Evolutionary conservation across 805 yeast species (phyloP).

Genomic region (Kazachstania africana): DNA sequence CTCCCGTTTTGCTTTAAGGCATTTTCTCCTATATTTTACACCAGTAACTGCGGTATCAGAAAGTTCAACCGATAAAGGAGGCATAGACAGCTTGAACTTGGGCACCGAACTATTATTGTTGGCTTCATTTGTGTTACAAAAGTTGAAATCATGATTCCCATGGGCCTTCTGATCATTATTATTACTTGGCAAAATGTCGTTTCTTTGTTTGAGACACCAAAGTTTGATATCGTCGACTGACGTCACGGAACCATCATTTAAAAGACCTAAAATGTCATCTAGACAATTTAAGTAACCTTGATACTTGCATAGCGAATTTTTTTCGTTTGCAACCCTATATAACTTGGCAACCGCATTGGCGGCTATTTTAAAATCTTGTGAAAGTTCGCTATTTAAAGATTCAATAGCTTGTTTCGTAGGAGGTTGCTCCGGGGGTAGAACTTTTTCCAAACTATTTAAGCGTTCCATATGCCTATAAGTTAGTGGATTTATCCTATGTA

Average conservation of each 20-base stretch:
- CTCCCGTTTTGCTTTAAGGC: not conserved
- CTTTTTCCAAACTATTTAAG: conserved; percentile 13
- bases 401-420: conserved; percentile 20
- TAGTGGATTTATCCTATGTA: too few relatives aligned
- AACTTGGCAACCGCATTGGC: conserved; percentile 63
- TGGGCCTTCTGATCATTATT: not conserved
- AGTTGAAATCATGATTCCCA: conserved; percentile 11
- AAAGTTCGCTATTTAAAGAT: conserved; percentile 38
- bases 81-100: conserved; percentile 12
- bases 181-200: conserved; percentile 8
- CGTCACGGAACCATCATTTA: conserved; percentile 12
- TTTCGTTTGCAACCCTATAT: conserved; percentile 47
- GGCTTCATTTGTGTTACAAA: too few relatives aligned
- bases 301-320: conserved; percentile 37
- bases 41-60: too few relatives aligned
- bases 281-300: conserved; percentile 54
- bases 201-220: conserved; percentile 18
- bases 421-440: conserved; percentile 24
- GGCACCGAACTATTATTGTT: conserved; percentile 5
- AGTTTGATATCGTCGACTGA: conserved; percentile 12
- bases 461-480: conserved; percentile 20
- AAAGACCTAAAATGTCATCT: conserved; percentile 38
- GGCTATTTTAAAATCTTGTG: conserved; percentile 56
- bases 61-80: conserved; percentile 15
- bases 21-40: not conserved